Evolutionary conservation across 78 protist species (phyloP).

Genomic region (Dictyostelium firmibasis): DNA sequence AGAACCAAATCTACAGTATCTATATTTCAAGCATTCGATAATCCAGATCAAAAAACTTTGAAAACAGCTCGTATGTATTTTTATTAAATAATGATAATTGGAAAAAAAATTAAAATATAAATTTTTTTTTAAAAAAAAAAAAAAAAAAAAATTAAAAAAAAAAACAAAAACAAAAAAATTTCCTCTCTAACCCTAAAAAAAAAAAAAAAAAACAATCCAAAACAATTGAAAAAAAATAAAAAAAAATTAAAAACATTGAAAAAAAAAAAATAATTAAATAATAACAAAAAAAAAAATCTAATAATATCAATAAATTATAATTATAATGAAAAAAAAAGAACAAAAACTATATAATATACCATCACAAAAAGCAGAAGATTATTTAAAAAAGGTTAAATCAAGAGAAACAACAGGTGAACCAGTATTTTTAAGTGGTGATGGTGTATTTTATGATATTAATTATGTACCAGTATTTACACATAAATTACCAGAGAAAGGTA

Average conservation of each 20-base stretch:
- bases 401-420: conserved; percentile 39
- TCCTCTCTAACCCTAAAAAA: not conserved
- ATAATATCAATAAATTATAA: not conserved
- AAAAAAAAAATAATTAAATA: too few relatives aligned
- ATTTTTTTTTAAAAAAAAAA: too few relatives aligned
- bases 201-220: not conserved
- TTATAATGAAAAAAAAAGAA: conserved; percentile 12
- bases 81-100: not conserved
- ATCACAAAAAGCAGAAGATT: conserved; percentile 17
- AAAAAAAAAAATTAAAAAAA: not conserved
- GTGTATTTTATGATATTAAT: conserved; percentile 64
- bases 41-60: conserved; percentile 12
- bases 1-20: conserved; percentile 33
- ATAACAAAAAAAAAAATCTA: not conserved
- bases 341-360: conserved; percentile 53
- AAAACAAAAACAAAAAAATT: not conserved
- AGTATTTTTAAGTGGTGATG: conserved; percentile 53
- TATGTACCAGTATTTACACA: conserved; percentile 54
- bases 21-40: conserved; percentile 23
- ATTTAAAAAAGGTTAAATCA: not conserved
- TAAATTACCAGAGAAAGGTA: conserved; percentile 17
- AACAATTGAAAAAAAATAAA: too few relatives aligned
- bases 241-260: too few relatives aligned
- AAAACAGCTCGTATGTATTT: conserved; percentile 53
- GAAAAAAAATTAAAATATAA: not conserved